Conservation (phyloP, 768 basidiomycete genomes). For the Bullera alba region DNA sequence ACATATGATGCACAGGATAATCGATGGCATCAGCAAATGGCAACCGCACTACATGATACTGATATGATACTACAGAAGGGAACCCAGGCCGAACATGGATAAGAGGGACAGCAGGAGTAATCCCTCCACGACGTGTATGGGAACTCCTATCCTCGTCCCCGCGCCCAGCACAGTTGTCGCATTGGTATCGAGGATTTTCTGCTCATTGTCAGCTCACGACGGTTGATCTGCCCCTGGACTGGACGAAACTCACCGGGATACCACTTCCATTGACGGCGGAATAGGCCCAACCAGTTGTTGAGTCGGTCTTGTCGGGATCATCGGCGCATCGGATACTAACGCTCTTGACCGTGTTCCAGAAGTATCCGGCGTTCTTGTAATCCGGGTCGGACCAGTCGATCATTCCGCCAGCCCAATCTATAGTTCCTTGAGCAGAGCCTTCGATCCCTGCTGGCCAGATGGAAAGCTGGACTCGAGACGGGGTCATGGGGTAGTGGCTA, state of each 20-base stretch:
- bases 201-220: too few relatives aligned
- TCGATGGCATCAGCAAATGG: too few relatives aligned
- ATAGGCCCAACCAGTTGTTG: conserved; percentile 30
- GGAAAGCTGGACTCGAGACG: conserved; percentile 69
- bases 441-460: conserved; percentile 77
- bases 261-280: conserved; percentile 11
- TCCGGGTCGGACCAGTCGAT: conserved; percentile 76
- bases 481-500: conserved; percentile 64
- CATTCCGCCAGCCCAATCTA: conserved; percentile 73
- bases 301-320: conserved; percentile 1
- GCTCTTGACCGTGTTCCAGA: conserved; percentile 31
- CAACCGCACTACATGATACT: too few relatives aligned
- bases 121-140: too few relatives aligned
- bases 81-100: too few relatives aligned
- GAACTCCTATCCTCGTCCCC: too few relatives aligned
- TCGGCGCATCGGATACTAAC: conserved; percentile 35
- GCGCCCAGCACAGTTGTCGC: too few relatives aligned
- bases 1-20: too few relatives aligned
- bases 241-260: conserved; percentile 27
- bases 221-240: too few relatives aligned
- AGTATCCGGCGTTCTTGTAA: conserved; percentile 59
- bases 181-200: too few relatives aligned
- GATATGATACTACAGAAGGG: too few relatives aligned
- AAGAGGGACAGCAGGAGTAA: too few relatives aligned
- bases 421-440: conserved; percentile 58